Evolutionary conservation across 257 asterid species (phyloP).

Genomic region (Handroanthus guayacan): DNA sequence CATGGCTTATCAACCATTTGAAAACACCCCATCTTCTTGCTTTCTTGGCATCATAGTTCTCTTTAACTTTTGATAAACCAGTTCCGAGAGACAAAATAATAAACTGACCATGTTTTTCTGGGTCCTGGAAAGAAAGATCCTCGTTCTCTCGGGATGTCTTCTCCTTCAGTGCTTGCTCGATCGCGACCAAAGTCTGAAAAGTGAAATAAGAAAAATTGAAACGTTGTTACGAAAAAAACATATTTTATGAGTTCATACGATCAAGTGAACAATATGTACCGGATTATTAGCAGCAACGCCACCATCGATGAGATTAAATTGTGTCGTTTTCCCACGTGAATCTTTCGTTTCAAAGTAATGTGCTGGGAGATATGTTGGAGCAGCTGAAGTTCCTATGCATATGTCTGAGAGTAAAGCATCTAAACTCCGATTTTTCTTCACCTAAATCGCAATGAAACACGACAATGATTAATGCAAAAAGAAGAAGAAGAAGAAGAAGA

Average conservation of each 20-base stretch:
- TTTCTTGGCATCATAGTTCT: conserved; percentile 22
- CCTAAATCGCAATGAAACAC: not conserved
- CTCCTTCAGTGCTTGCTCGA: conserved; percentile 45
- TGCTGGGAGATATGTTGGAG: conserved; percentile 37
- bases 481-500: no score
- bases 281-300: conserved; percentile 41
- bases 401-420: conserved; percentile 35
- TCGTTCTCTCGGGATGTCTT: conserved; percentile 23
- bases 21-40: conserved; percentile 31
- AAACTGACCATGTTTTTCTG: conserved; percentile 41
- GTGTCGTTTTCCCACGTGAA: not conserved
- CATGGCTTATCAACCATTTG: conserved; percentile 14
- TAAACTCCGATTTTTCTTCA: not conserved
- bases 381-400: conserved; percentile 41
- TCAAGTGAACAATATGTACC: conserved; percentile 4
- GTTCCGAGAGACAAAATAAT: conserved; percentile 56
- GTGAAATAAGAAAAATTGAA: not conserved
- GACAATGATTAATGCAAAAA: not conserved
- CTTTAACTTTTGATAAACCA: conserved; percentile 40
- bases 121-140: conserved; percentile 33
- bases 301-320: conserved; percentile 36
- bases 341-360: conserved; percentile 32
- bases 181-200: conserved; percentile 55
- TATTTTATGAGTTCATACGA: not conserved
- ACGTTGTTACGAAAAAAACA: no score